Evolutionary conservation across 2,329 filamentous ascomycete species (phyloP).

Genomic region (Fusarium mundagurra): DNA sequence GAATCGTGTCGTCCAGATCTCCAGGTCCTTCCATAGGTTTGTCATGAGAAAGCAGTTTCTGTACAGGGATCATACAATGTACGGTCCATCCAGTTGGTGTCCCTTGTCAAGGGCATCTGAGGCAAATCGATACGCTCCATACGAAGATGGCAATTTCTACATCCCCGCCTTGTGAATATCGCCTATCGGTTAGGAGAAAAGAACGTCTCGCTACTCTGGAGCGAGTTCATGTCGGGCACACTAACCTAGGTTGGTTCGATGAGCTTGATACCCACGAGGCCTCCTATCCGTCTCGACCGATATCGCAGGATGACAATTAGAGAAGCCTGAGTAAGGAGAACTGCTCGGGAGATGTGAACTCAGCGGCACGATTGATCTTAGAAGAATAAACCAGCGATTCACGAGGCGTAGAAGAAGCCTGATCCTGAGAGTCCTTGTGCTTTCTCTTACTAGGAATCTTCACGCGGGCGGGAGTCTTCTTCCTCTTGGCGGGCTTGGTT

Average conservation of each 20-base stretch:
- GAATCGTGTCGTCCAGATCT: not conserved
- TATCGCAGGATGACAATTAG: not conserved
- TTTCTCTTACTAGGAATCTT: not conserved
- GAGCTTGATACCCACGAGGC: not conserved
- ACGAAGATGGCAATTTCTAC: not conserved
- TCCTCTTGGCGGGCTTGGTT: not conserved
- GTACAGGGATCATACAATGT: not conserved
- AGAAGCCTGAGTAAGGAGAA: not conserved
- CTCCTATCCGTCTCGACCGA: not conserved
- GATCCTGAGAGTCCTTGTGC: rapidly evolving
- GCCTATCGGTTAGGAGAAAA: rapidly evolving
- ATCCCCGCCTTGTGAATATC: rapidly evolving
- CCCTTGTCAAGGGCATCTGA: not conserved
- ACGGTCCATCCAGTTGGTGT: not conserved
- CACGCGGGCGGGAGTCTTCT: rapidly evolving
- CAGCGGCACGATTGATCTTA: not conserved
- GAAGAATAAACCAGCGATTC: not conserved
- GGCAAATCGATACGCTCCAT: not conserved
- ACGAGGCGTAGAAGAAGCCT: not conserved
- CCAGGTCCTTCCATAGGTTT: not conserved
- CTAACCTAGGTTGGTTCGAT: not conserved
- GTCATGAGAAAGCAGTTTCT: not conserved
- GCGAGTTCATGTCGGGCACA: not conserved
- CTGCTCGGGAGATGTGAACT: not conserved
- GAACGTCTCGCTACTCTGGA: not conserved